Percentiles rank a stretch among this genome's conserved stretches.
phyloP scores from a whole-genome alignment of 2,329 filamentous ascomycete genomes.

The Fonsecaea erecta region DNA sequence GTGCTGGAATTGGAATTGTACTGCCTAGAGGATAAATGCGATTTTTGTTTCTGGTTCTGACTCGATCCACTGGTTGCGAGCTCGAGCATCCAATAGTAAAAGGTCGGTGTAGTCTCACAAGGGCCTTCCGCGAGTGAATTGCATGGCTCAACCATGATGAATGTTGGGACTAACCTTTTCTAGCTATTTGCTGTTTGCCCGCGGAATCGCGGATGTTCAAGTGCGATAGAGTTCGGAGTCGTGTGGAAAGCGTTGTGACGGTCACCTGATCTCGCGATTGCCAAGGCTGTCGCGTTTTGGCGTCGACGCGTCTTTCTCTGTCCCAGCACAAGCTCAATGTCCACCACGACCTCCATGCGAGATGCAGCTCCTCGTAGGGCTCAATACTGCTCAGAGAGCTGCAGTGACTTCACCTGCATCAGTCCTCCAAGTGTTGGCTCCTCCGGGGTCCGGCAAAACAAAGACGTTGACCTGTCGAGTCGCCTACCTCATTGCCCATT shows the following conservation, averaged over 20 bases:
- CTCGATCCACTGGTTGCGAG: background rate
- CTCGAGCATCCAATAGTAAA: no score
- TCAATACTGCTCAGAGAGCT: constrained; percentile 67
- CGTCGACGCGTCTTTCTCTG: constrained; percentile 11
- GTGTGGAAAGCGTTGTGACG: background rate
- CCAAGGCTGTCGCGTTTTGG: background rate
- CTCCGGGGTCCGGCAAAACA: constrained; percentile 81
- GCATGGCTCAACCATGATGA: no score
- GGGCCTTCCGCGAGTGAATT: no score
- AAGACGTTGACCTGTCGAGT: constrained; percentile 93
- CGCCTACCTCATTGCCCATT: constrained; percentile 78
- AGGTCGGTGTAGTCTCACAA: no score
- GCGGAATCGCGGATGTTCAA: background rate
- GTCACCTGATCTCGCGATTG: constrained; percentile 21
- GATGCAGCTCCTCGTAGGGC: constrained; percentile 62
- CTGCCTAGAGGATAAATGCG: no score
- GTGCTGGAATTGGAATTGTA: background rate
- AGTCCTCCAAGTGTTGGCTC: constrained; percentile 65
- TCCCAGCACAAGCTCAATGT: background rate
- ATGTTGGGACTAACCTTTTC: no score
- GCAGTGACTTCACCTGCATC: constrained; percentile 67
- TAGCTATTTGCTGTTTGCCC: no score
- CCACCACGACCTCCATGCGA: constrained; percentile 17
- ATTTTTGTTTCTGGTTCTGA: background rate
- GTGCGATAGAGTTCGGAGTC: background rate